These are phyloP conservation scores for Myochromella boudieri DNA, from an alignment of 768 basidiomycete genomes.

Conservation along the genomic window DNA sequence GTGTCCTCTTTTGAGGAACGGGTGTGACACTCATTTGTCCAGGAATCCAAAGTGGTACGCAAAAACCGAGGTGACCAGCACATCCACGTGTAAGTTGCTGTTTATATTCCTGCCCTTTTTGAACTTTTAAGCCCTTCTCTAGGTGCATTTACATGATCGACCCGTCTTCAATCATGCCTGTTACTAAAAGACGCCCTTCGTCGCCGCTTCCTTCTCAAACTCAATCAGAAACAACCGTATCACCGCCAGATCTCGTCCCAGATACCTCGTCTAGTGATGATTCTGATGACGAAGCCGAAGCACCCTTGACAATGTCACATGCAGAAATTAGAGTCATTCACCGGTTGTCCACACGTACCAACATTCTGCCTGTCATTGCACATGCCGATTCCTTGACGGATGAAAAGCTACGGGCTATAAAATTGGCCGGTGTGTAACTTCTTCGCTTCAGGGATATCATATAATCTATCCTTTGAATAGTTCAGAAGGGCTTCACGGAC, in stretches of 20 bases:
- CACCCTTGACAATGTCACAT: slow-evolving; percentile 65
- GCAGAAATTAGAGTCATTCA: slow-evolving; percentile 78
- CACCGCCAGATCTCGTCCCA: slow-evolving; percentile 54
- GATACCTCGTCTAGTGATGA: slow-evolving; percentile 54
- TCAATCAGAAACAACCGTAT: slow-evolving; percentile 68
- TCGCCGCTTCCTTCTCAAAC: slow-evolving; percentile 51
- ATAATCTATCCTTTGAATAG: slow-evolving; percentile 22
- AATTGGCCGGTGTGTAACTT: slow-evolving; percentile 49
- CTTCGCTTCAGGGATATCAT: not conserved
- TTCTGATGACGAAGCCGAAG: slow-evolving; percentile 47
- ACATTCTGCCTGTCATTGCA: slow-evolving; percentile 81
- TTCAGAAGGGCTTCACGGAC: slow-evolving; percentile 64
- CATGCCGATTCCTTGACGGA: slow-evolving; percentile 84
- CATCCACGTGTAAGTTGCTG: slow-evolving; percentile 71
- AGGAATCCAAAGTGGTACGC: slow-evolving; percentile 89
- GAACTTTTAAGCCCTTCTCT: slow-evolving; percentile 14
- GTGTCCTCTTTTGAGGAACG: slow-evolving; percentile 15
- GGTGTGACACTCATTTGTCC: slow-evolving; percentile 5
- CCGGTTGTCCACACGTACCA: slow-evolving; percentile 70
- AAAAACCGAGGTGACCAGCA: slow-evolving; percentile 89
- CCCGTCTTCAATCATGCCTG: slow-evolving; percentile 65
- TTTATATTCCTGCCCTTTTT: slow-evolving; percentile 7
- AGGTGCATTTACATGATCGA: slow-evolving; percentile 89
- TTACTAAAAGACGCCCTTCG: slow-evolving; percentile 47
- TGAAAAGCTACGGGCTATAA: slow-evolving; percentile 66